Base-by-base conservation (phyloP, 805 yeast genomes). In the Peterozyma xylosa region DNA sequence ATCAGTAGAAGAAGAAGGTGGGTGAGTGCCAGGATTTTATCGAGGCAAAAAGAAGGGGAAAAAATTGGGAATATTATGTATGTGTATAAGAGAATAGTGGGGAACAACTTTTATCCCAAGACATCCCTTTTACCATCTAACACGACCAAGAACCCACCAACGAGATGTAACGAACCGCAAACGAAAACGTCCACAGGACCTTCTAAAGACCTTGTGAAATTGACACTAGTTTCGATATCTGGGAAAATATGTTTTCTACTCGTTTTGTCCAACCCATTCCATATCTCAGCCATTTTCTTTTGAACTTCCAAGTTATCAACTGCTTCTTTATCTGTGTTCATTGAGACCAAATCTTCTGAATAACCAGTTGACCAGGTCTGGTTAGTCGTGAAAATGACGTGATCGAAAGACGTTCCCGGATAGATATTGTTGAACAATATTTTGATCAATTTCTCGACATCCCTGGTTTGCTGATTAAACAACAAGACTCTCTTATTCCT, bases 391-490 rank as follows among this genome's bases (percentile, higher is more conserved):
- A 93, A 95, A 4, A 90, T 69, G 2, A 78, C 95, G 47, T 82
- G 78, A 59, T 86, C 91, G 53, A 90, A 87, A 15, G 59, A 59
- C 10, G 78, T 57, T 0, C 67, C 58, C 1, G 61, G 57, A 14
- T 62, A 56, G 13, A 76, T 63, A 2, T 65, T 64, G 2, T 69
- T 56, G 55, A 74, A 66, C 21, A 93, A 66, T 43, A 70, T 67
- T 15, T 67, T 66, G 15, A 88, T 73, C 34, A 91, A 70, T 3
- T 75, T 76, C 17, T 70, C 71, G 4, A 90, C 89, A 50, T 90
- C 96, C 55, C 99, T 74, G 14, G 90, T 86, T 61, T 93, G 99
- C 62, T 93, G 99, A 60, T 93, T 93, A 69, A 95, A 93, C 6
- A 93, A 62, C 16, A 93, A 69, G 7, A 88, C 76, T 39, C 55